Conservation (phyloP, 2,329 filamentous ascomycete genomes). For the Clonostachys solani region DNA sequence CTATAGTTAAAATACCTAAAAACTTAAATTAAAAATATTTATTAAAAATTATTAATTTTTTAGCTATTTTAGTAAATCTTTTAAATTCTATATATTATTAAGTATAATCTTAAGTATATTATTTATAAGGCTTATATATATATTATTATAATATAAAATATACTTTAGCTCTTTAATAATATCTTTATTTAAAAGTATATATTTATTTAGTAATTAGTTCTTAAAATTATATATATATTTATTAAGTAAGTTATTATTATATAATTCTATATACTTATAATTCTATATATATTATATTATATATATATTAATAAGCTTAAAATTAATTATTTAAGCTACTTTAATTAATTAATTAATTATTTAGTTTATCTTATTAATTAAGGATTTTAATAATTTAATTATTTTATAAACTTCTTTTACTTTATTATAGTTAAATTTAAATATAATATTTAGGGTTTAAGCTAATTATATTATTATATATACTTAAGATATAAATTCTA, state of each 20-base stretch:
- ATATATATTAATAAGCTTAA: not conserved
- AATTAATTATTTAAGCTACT: not conserved
- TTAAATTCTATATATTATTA: too few species aligned
- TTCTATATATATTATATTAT: not conserved
- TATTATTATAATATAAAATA: not conserved
- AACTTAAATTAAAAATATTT: too few species aligned
- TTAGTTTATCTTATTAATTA: too few species aligned
- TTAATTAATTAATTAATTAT: not conserved
- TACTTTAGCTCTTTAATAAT: not conserved
- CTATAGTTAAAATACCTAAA: too few species aligned
- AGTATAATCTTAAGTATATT: too few species aligned
- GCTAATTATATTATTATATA: not conserved
- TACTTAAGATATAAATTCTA: not conserved
- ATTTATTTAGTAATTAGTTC: not conserved
- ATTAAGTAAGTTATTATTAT: not conserved
- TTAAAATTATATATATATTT: not conserved
- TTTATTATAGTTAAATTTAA: not conserved
- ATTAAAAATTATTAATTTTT: too few species aligned
- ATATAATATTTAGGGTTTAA: not conserved
- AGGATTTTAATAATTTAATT: too few species aligned
- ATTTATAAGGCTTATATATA: not conserved
- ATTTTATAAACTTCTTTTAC: not conserved
- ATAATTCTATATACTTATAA: not conserved
- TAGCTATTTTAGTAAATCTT: too few species aligned
- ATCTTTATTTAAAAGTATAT: not conserved